Evolutionary conservation across 768 basidiomycete genomes (phyloP).

Genomic region (Dacryopinax primogenitus): DNA sequence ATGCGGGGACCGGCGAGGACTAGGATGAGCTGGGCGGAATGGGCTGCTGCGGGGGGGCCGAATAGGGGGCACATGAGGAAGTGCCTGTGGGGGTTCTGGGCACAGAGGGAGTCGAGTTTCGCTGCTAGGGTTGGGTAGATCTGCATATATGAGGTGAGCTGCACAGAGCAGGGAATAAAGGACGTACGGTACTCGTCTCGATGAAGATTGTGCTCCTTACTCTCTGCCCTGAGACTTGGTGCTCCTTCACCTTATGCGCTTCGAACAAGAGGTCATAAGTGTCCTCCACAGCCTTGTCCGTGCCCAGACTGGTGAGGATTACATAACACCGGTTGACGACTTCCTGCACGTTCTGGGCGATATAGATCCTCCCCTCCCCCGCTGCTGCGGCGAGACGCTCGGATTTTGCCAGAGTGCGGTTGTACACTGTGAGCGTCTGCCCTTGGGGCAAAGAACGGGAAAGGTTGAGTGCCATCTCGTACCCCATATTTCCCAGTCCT

Average conservation of each 20-base stretch:
- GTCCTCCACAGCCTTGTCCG: conserved; percentile 54
- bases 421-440: conserved; percentile 53
- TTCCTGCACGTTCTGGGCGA: conserved; percentile 47
- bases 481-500: conserved; percentile 56
- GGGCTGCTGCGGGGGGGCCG: conserved; percentile 49
- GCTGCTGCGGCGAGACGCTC: conserved; percentile 46
- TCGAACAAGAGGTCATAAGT: conserved; percentile 50
- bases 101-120: conserved; percentile 17
- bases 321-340: conserved; percentile 57
- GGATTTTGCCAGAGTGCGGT: conserved; percentile 52
- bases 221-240: conserved; percentile 28
- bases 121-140: conserved; percentile 45
- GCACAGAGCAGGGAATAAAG: not conserved
- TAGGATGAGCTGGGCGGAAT: conserved; percentile 51
- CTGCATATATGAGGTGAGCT: conserved; percentile 28
- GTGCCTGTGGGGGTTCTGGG: conserved; percentile 38
- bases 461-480: conserved; percentile 66
- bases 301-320: conserved; percentile 58
- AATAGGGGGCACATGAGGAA: conserved; percentile 72
- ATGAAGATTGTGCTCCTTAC: conserved; percentile 58
- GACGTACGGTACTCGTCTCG: conserved; percentile 69
- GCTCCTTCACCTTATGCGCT: conserved; percentile 27
- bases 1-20: conserved; percentile 70
- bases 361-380: conserved; percentile 39
- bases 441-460: conserved; percentile 38